Conservation (phyloP, 2,329 filamentous ascomycete genomes). For the Falciphora oryzae region DNA sequence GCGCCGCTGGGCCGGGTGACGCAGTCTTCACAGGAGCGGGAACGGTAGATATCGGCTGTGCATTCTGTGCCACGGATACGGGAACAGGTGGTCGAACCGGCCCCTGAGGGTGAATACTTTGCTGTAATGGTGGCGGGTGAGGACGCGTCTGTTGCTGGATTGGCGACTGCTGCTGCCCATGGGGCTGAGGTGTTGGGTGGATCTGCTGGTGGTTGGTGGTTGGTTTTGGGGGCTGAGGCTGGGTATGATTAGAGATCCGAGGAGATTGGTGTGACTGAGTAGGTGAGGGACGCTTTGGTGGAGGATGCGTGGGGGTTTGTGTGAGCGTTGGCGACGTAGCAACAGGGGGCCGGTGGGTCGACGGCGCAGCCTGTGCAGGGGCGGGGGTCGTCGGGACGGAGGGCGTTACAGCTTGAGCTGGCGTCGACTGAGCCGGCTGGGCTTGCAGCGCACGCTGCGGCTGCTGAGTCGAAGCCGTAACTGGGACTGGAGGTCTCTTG, state of each 20-base stretch:
- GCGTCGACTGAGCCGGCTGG: slow-evolving; percentile 12
- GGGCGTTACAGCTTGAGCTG: too few species aligned
- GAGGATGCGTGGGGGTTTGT: background rate
- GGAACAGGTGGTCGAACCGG: background rate
- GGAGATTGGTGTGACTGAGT: background rate
- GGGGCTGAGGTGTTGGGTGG: slow-evolving; percentile 6
- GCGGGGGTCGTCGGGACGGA: background rate
- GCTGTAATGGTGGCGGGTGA: slow-evolving; percentile 12
- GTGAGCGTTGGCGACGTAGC: background rate
- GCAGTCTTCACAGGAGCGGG: background rate
- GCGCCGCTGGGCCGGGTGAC: background rate
- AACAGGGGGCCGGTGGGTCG: background rate
- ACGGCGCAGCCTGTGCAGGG: background rate
- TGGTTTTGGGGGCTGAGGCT: slow-evolving; percentile 3
- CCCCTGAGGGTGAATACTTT: background rate
- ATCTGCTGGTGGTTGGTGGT: slow-evolving; percentile 8
- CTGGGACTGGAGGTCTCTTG: slow-evolving; percentile 15
- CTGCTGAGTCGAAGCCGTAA: slow-evolving; percentile 19
- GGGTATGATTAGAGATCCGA: background rate
- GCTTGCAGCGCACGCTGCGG: slow-evolving; percentile 11
- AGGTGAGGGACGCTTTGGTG: slow-evolving; percentile 11
- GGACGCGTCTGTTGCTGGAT: slow-evolving; percentile 11
- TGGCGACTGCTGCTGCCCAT: background rate
- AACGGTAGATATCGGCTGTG: background rate
- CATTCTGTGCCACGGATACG: background rate